These are phyloP conservation scores for Pseudonitzschia pungens DNA, from an alignment of 108 stramenopile species.

Conservation along the genomic window DNA sequence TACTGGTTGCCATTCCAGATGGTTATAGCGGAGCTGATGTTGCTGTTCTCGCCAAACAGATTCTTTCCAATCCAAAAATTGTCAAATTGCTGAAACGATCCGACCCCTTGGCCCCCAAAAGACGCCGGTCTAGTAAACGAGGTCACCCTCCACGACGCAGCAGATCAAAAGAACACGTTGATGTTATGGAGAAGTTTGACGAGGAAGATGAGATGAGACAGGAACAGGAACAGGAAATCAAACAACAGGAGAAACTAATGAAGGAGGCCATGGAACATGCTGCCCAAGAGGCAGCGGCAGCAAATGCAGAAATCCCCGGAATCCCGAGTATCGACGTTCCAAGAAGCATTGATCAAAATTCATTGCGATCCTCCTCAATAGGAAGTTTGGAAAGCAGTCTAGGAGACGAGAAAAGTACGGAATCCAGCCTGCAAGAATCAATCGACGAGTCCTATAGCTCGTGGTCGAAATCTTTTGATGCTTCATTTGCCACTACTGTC, in stretches of 20 bases:
- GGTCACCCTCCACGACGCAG: background rate
- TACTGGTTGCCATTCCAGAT: conserved; percentile 59
- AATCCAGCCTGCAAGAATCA: conserved; percentile 31
- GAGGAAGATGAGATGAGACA: conserved; percentile 30
- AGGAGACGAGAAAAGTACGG: conserved; percentile 13
- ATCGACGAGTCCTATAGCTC: conserved; percentile 37
- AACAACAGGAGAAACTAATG: conserved; percentile 30
- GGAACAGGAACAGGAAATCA: conserved; percentile 25
- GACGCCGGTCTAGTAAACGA: conserved; percentile 17
- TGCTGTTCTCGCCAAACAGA: conserved; percentile 36
- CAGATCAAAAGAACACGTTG: conserved; percentile 19
- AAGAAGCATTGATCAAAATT: background rate
- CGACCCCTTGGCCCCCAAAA: conserved; percentile 42
- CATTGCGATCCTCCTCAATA: conserved; percentile 1
- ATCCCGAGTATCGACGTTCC: background rate
- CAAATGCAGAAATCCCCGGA: conserved; percentile 36
- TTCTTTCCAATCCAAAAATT: conserved; percentile 53
- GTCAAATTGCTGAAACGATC: conserved; percentile 46
- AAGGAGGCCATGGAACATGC: conserved; percentile 38
- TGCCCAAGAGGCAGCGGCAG: conserved; percentile 37
- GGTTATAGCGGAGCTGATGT: conserved; percentile 40
- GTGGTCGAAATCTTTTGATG: conserved; percentile 46
- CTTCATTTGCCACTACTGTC: conserved; percentile 32
- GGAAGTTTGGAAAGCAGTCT: background rate
- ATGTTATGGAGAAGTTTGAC: conserved; percentile 38